These are phyloP conservation scores for Solanum peruvianum DNA, from an alignment of 257 asterid species.

Conservation along the genomic window DNA sequence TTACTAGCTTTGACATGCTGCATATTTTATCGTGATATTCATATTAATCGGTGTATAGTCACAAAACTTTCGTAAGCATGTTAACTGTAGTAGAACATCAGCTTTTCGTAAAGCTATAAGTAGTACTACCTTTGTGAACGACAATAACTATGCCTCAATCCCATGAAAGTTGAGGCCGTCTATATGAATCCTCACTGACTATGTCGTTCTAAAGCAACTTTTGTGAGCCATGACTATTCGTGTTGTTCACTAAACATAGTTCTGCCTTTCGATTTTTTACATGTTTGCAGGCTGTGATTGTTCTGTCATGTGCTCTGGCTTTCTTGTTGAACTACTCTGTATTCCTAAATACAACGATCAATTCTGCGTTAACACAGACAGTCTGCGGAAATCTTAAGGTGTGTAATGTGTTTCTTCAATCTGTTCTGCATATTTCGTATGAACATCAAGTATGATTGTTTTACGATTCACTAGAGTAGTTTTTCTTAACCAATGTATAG, in stretches of 20 bases:
- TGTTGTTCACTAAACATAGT: not conserved
- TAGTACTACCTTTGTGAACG: not conserved
- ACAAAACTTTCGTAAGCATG: not conserved
- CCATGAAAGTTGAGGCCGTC: not conserved
- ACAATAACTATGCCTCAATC: not conserved
- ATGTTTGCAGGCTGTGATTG: slow-evolving; percentile 6
- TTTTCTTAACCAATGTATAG: no score
- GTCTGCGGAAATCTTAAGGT: slow-evolving; percentile 16
- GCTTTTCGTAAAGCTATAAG: not conserved
- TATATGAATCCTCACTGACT: not conserved
- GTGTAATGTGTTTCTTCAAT: not conserved
- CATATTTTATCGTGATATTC: not conserved
- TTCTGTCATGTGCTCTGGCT: slow-evolving; percentile 13
- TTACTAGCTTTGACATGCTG: not conserved
- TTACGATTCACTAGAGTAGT: not conserved
- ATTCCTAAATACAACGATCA: slow-evolving; percentile 13
- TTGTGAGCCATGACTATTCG: not conserved
- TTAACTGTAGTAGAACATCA: not conserved
- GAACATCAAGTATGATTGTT: not conserved
- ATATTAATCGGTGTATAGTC: not conserved
- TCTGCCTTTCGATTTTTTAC: not conserved
- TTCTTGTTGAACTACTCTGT: slow-evolving; percentile 10
- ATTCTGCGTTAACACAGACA: slow-evolving; percentile 15
- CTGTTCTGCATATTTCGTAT: not conserved
- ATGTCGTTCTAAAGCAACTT: not conserved